phyloP scores from a whole-genome alignment of 2,329 filamentous ascomycete species.

The Paraphaeosphaeria minitans region DNA sequence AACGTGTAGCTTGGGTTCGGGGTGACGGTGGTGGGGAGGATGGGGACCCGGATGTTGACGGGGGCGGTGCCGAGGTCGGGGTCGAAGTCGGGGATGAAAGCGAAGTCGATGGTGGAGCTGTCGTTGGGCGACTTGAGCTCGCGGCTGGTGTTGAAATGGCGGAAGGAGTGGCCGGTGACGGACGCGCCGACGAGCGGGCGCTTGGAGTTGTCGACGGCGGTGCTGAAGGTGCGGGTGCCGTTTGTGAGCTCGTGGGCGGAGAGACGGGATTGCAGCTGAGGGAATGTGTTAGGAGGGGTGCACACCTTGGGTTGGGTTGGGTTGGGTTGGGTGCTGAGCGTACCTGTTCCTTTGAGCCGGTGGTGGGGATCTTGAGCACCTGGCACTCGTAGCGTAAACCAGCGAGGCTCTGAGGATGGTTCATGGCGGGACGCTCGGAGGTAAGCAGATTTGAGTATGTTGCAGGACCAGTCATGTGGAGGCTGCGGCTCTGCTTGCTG shows the following conservation, averaged over 20 bases:
- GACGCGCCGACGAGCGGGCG: conserved; percentile 42
- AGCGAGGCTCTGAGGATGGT: conserved; percentile 57
- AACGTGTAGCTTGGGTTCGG: conserved; percentile 13
- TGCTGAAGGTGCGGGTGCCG: conserved; percentile 58
- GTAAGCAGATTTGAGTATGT: conserved; percentile 58
- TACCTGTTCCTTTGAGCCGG: conserved; percentile 58
- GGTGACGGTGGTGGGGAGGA: conserved; percentile 46
- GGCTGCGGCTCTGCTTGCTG: conserved; percentile 52
- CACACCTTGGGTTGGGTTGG: not conserved
- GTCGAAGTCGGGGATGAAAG: conserved; percentile 61
- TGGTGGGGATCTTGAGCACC: conserved; percentile 53
- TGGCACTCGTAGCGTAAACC: conserved; percentile 59
- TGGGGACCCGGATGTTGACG: conserved; percentile 54
- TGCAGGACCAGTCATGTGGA: conserved; percentile 66
- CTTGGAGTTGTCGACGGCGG: conserved; percentile 56
- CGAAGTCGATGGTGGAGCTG: conserved; percentile 66
- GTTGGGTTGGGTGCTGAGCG: conserved; percentile 7
- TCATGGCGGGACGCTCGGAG: conserved; percentile 57
- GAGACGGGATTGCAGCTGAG: conserved; percentile 57
- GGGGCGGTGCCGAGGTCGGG: conserved; percentile 47
- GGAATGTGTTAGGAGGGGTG: conserved; percentile 10
- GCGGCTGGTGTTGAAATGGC: conserved; percentile 67
- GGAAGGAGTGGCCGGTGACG: conserved; percentile 42
- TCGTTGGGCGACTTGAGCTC: conserved; percentile 62
- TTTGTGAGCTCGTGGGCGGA: conserved; percentile 59